These are phyloP conservation scores for Chlorella ohadii DNA, from an alignment of 139 green algal species.

Conservation along the genomic window DNA sequence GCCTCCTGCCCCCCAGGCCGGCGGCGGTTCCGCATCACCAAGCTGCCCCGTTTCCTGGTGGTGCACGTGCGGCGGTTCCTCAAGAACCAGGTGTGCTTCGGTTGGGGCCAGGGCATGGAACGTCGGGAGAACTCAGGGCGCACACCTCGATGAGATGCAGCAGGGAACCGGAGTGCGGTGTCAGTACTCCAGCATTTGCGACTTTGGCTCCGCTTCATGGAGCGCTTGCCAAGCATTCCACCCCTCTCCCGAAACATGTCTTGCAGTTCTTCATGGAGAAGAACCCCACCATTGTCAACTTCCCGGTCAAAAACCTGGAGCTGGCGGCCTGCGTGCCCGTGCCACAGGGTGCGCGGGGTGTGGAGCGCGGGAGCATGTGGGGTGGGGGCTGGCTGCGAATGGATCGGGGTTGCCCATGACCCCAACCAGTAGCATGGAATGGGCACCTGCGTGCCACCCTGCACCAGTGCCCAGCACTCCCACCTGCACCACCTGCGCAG, in stretches of 20 bases:
- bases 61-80: conserved; percentile 94
- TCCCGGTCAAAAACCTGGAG: conserved; percentile 94
- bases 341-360: conserved; percentile 39
- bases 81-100: conserved; percentile 76
- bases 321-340: conserved; percentile 82
- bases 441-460: no score
- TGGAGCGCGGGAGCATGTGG: no score
- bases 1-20: conserved; percentile 59
- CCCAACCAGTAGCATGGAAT: no score
- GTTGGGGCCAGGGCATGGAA: not conserved
- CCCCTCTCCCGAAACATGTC: not conserved
- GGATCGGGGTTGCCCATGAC: no score
- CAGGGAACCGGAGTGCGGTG: no score
- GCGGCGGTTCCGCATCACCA: conserved; percentile 79
- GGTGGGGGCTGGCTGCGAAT: no score
- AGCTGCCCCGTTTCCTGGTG: conserved; percentile 86
- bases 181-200: no score
- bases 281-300: conserved; percentile 99
- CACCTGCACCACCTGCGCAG: no score
- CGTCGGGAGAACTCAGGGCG: not conserved
- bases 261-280: conserved; percentile 87
- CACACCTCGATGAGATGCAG: no score
- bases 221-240: no score
- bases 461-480: no score
- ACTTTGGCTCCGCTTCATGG: no score